phyloP scores from a whole-genome alignment of 495 filamentous ascomycete genomes.

The Trichoderma reesei region DNA sequence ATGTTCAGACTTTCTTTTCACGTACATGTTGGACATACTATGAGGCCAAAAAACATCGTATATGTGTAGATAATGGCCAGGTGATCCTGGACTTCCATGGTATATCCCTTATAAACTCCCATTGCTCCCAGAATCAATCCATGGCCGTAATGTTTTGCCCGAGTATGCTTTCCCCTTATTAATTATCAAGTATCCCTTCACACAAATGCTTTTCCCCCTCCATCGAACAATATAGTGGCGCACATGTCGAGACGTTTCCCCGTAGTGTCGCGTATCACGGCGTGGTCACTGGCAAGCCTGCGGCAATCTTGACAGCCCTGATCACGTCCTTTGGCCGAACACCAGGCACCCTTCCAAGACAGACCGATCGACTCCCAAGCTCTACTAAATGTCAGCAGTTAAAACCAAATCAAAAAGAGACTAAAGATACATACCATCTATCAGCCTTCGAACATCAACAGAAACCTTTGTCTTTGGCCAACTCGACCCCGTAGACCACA shows the following conservation, averaged over 20 bases:
- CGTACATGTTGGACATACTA: no score
- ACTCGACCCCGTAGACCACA: not conserved
- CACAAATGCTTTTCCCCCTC: no score
- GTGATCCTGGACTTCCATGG: not conserved
- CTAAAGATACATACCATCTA: slow-evolving; percentile 17
- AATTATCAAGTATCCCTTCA: no score
- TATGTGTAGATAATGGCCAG: no score
- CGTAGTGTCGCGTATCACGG: not conserved
- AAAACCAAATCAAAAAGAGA: not conserved
- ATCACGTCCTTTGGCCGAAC: slow-evolving; percentile 51
- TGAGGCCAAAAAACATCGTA: no score
- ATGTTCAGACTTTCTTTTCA: no score
- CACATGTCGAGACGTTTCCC: no score
- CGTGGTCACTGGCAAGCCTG: not conserved
- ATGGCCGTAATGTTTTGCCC: not conserved
- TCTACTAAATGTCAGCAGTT: slow-evolving; percentile 14
- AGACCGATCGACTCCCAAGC: slow-evolving; percentile 32
- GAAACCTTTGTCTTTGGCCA: slow-evolving; percentile 14
- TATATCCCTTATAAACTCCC: not conserved
- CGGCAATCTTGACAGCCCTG: slow-evolving; percentile 21
- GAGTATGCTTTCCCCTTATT: not conserved
- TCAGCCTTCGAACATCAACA: slow-evolving; percentile 20
- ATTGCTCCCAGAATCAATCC: not conserved
- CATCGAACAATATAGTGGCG: no score
- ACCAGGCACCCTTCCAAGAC: slow-evolving; percentile 53